A percentile compares a stretch with the other conserved stretches of the same genome.
Conservation (phyloP, 2,329 filamentous ascomycete species). For the Coleophoma eucalyptorum region DNA sequence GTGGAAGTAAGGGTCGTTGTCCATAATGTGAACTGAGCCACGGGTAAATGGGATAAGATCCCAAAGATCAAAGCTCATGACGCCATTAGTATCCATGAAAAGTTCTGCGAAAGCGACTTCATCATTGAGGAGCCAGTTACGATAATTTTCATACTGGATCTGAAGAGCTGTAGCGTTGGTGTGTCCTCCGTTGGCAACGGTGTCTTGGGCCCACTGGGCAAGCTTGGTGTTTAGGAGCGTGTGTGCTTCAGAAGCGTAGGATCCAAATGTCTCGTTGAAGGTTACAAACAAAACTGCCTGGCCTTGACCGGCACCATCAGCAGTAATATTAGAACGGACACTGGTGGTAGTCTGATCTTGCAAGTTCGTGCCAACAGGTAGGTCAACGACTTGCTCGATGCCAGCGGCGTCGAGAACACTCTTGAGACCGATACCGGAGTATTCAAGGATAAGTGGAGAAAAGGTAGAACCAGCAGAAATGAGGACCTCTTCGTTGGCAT, state of each 20-base stretch:
- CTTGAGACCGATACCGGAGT: conserved; percentile 23
- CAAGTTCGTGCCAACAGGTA: conserved; percentile 26
- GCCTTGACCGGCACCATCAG: conserved; percentile 17
- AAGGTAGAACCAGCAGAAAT: conserved; percentile 22
- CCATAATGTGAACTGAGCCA: conserved; percentile 18
- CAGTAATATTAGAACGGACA: conserved; percentile 10
- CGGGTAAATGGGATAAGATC: conserved; percentile 26
- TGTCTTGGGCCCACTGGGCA: conserved; percentile 22
- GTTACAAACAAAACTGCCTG: conserved; percentile 24
- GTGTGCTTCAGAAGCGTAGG: conserved; percentile 11
- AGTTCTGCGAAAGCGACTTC: conserved; percentile 24
- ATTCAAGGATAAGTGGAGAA: conserved; percentile 23
- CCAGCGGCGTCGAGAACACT: conserved; percentile 2
- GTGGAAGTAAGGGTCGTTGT: conserved; percentile 22
- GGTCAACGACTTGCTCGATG: conserved; percentile 15
- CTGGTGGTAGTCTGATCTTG: conserved; percentile 26
- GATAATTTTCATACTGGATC: conserved; percentile 24
- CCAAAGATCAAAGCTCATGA: conserved; percentile 24
- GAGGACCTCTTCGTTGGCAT: conserved; percentile 21
- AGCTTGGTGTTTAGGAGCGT: conserved; percentile 22
- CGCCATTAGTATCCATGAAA: conserved; percentile 22
- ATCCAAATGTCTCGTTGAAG: conserved; percentile 23
- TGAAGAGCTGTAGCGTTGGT: conserved; percentile 12
- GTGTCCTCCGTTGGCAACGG: conserved; percentile 22
- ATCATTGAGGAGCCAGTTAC: conserved; percentile 22